phyloP scores from a whole-genome alignment of 2,329 filamentous ascomycete species.

The Colletotrichum sp. region DNA sequence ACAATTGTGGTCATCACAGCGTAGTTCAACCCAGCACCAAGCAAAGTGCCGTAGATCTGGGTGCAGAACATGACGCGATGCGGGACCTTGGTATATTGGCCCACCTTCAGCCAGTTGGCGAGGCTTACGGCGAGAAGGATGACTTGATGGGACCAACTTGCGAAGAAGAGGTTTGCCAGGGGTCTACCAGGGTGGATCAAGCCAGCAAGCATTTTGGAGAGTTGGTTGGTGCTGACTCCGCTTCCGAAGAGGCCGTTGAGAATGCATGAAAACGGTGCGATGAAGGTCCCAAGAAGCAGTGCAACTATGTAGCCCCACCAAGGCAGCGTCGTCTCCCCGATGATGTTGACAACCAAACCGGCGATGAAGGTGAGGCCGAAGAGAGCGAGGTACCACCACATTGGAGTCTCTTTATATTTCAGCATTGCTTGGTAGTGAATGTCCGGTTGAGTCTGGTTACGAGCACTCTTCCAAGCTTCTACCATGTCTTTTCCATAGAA shows the following conservation, averaged over 20 bases:
- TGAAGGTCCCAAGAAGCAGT: conserved; percentile 36
- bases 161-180: conserved; percentile 49
- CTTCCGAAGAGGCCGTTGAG: conserved; percentile 29
- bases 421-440: conserved; percentile 47
- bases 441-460: conserved; percentile 30
- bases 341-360: conserved; percentile 38
- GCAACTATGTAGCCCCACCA: conserved; percentile 40
- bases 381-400: conserved; percentile 40
- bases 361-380: conserved; percentile 36
- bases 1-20: conserved; percentile 51
- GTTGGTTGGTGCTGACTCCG: conserved; percentile 25
- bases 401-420: conserved; percentile 41
- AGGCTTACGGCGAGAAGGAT: conserved; percentile 35
- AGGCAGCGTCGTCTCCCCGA: conserved; percentile 38
- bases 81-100: conserved; percentile 40
- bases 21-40: conserved; percentile 50
- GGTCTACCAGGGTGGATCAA: conserved; percentile 46
- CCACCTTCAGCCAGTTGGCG: conserved; percentile 37
- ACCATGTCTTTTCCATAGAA: conserved; percentile 25
- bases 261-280: conserved; percentile 37
- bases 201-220: conserved; percentile 49
- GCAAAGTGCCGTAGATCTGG: conserved; percentile 44
- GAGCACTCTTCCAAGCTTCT: conserved; percentile 23
- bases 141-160: conserved; percentile 37
- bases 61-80: conserved; percentile 44